Evolutionary conservation across 2,329 filamentous ascomycete species (phyloP).

Genomic region (Blastomyces gilchristii): DNA sequence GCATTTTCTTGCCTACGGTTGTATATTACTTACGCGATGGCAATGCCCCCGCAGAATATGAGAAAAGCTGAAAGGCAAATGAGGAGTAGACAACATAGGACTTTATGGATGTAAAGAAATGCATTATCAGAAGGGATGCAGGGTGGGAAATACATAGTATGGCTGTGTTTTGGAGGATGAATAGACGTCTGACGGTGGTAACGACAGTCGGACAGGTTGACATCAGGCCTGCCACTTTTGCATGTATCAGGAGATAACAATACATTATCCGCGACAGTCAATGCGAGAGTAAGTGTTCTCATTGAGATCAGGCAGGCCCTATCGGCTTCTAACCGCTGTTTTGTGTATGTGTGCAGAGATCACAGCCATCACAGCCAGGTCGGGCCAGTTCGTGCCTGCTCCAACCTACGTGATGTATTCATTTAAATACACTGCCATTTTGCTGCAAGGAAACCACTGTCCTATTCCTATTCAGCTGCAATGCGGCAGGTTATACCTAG

Average conservation of each 20-base stretch:
- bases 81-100: constrained; percentile 1
- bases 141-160: constrained; percentile 5
- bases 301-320: background rate
- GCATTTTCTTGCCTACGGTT: background rate
- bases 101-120: constrained; percentile 1
- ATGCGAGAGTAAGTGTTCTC: background rate
- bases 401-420: background rate
- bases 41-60: background rate
- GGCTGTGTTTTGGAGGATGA: no score
- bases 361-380: background rate
- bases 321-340: background rate
- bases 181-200: background rate
- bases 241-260: background rate
- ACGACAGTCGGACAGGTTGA: background rate
- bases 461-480: background rate
- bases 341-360: background rate
- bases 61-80: background rate
- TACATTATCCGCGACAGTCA: background rate
- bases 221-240: background rate
- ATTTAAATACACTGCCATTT: background rate
- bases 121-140: constrained; percentile 1
- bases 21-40: background rate
- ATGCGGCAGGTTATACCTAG: background rate
- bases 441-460: background rate
- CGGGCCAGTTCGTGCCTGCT: background rate